These are phyloP conservation scores for Trametes cubensis DNA, from an alignment of 768 basidiomycete genomes.

Conservation along the genomic window DNA sequence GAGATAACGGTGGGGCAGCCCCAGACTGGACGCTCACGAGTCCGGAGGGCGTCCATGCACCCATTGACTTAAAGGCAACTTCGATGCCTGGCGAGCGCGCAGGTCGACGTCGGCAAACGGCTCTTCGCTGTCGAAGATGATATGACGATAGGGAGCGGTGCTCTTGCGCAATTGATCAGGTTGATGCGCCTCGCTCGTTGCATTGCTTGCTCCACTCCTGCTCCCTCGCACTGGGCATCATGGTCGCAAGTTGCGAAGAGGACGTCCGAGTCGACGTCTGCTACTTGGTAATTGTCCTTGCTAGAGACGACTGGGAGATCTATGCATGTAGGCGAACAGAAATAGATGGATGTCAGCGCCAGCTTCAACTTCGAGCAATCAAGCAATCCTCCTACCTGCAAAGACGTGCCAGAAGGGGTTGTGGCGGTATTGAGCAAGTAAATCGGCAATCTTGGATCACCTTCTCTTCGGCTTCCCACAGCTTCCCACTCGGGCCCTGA, in stretches of 20 bases:
- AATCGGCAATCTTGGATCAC: too few species aligned
- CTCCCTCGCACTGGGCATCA: neutral
- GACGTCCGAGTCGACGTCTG: neutral
- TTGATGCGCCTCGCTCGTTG: neutral
- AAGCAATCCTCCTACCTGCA: too few species aligned
- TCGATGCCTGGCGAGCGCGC: neutral
- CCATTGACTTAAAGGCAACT: neutral
- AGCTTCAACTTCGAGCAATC: too few species aligned
- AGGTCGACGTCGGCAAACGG: neutral
- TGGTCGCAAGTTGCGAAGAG: too few species aligned
- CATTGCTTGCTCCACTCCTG: neutral
- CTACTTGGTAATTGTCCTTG: too few species aligned
- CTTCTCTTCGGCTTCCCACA: too few species aligned
- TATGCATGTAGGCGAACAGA: too few species aligned
- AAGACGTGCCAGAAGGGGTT: too few species aligned
- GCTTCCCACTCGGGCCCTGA: too few species aligned
- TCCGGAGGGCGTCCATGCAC: neutral
- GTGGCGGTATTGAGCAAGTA: too few species aligned
- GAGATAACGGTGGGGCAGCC: constrained; percentile 1
- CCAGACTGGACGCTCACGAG: neutral
- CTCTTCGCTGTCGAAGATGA: neutral
- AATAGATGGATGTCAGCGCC: too few species aligned
- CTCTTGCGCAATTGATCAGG: constrained; percentile 12
- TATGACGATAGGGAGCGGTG: constrained; percentile 13
- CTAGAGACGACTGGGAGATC: too few species aligned